phyloP scores from a whole-genome alignment of 768 basidiomycete species.

The Boletus vinaceobasis region DNA sequence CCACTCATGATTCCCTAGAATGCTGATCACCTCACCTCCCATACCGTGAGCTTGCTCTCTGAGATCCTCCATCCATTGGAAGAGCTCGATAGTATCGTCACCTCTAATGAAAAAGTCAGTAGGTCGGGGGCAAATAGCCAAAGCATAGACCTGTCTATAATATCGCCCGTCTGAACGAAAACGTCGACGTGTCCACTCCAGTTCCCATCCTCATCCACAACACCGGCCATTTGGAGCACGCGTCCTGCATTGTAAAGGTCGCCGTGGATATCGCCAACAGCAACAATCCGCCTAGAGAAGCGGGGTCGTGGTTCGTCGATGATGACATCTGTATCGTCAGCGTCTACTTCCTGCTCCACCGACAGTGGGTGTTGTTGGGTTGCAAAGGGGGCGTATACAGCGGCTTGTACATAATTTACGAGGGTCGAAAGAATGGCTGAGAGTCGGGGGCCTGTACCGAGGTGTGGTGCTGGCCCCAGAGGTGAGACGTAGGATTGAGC shows the following conservation, averaged over 20 bases:
- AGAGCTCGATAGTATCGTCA: conserved; percentile 85
- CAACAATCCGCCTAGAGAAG: conserved; percentile 59
- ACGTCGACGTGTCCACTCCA: conserved; percentile 85
- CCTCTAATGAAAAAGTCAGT: conserved; percentile 49
- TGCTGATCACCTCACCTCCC: conserved; percentile 72
- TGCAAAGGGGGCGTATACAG: conserved; percentile 20
- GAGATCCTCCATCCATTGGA: conserved; percentile 78
- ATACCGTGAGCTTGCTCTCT: conserved; percentile 64
- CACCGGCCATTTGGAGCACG: conserved; percentile 76
- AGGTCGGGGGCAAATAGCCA: background rate
- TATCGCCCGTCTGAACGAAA: conserved; percentile 95
- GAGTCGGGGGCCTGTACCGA: conserved; percentile 21
- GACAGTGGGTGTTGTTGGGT: conserved; percentile 12
- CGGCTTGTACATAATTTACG: conserved; percentile 24
- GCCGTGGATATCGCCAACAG: conserved; percentile 91
- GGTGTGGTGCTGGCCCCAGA: conserved; percentile 31
- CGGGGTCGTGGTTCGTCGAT: conserved; percentile 27
- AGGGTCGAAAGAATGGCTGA: conserved; percentile 26
- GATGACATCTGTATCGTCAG: conserved; percentile 8
- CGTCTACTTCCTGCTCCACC: background rate
- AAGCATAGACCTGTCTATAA: conserved; percentile 74
- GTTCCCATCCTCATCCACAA: conserved; percentile 65
- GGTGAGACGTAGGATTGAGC: conserved; percentile 30
- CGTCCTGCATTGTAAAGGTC: conserved; percentile 75
- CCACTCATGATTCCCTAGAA: conserved; percentile 94